Base-by-base conservation (phyloP, 108 stramenopile species). In the Mediolabrus comicus region DNA sequence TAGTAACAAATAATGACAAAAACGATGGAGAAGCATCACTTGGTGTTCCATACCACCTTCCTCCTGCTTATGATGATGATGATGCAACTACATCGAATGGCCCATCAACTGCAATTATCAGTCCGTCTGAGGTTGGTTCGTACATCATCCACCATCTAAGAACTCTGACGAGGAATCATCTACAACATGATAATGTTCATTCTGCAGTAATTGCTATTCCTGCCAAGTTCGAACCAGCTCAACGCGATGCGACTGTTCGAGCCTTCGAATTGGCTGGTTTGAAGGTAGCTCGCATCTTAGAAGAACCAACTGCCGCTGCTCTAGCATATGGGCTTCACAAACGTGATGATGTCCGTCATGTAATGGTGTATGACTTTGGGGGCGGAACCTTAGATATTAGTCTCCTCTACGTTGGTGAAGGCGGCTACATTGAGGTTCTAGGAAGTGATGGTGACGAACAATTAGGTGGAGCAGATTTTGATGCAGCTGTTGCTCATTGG, bases 311-410 rank as follows among this genome's bases (percentile, higher is more conserved):
- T 7, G 98, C 97, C 9, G 98, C 98, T 27, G 98, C 98, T 16
- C 72, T 98, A 66, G 98, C 98, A 5, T 98, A 98, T 62, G 97
- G 96, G 7, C 79, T 98, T 63, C 92, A 98, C 65, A 92, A 87
- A 63, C 96, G 97, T 41, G 82, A 85, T 22, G 87, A 95, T 55
- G 95, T 98, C 4, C 90, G 98, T 71, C 90, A 95, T 80, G 96
- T 98, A 41, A 74, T 98, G 52, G 98, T 98, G 4, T 98, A 97
- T 80, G 98, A 98, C 67, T 97, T 98, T 81, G 98, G 97, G 25
- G 98, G 98, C 29, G 98, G 98, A 19, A 98, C 98, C 5, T 81
- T 98, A 34, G 98, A 98, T 77, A 91, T 98, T 56, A 92, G 91
- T 10, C 41, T 98, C 3, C 54, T 98, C 36, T 96, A 95, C 62